phyloP scores from a whole-genome alignment of 2,329 filamentous ascomycete species.

The Trichothecium roseum region DNA sequence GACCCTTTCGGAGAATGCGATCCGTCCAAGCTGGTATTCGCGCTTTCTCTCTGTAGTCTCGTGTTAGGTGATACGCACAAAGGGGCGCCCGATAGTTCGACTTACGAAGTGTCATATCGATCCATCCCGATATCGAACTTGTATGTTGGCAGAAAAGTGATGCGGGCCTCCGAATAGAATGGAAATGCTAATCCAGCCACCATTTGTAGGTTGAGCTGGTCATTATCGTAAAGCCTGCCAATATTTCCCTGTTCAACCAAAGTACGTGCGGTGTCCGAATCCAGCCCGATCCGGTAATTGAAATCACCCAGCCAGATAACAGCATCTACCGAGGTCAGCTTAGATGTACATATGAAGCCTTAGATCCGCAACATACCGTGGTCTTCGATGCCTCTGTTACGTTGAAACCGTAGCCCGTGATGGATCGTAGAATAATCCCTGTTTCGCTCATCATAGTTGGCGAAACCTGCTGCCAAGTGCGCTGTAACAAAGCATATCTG shows the following conservation, averaged over 20 bases:
- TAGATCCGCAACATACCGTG: slow-evolving; percentile 49
- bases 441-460: slow-evolving; percentile 94
- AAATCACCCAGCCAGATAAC: slow-evolving; percentile 97
- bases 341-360: slow-evolving; percentile 2
- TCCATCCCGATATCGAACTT: slow-evolving; percentile 88
- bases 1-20: slow-evolving; percentile 77
- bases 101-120: slow-evolving; percentile 81
- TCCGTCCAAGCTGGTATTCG: slow-evolving; percentile 97
- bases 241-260: slow-evolving; percentile 65
- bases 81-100: too few species aligned
- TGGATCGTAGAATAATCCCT: slow-evolving; percentile 86
- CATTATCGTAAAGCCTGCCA: slow-evolving; percentile 76
- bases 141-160: slow-evolving; percentile 88
- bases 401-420: slow-evolving; percentile 78
- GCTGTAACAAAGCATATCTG: slow-evolving; percentile 93
- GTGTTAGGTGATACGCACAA: neutral
- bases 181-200: slow-evolving; percentile 80
- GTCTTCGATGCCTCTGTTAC: slow-evolving; percentile 82
- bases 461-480: slow-evolving; percentile 89
- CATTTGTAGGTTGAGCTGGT: slow-evolving; percentile 96
- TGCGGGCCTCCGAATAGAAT: slow-evolving; percentile 82
- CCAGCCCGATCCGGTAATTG: slow-evolving; percentile 90
- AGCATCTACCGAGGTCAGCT: slow-evolving; percentile 35
- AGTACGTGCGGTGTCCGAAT: slow-evolving; percentile 64
- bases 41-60: slow-evolving; percentile 60